Conservation (phyloP, 345 rosid species). For the Erysimum cheiranthoides region DNA sequence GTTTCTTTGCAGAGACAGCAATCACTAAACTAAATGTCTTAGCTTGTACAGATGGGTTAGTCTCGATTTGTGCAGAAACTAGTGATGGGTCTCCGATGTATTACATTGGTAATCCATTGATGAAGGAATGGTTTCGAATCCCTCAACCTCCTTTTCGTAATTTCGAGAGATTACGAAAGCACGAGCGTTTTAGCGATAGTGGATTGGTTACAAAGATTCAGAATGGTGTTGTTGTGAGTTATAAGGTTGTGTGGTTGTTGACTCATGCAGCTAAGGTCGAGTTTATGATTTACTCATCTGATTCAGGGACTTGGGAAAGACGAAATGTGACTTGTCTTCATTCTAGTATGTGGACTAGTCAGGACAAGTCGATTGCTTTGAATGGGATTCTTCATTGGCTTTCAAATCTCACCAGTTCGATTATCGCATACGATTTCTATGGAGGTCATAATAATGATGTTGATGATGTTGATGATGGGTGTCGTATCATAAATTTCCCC, state of each 20-base stretch:
- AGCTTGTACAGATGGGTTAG: slow-evolving; percentile 31
- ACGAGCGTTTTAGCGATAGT: neutral
- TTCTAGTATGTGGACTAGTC: neutral
- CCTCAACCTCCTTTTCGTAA: slow-evolving; percentile 15
- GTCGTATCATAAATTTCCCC: slow-evolving; percentile 10
- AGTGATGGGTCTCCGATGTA: neutral
- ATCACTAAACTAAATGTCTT: slow-evolving; percentile 11
- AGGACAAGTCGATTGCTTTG: slow-evolving; percentile 11
- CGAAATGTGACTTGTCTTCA: neutral
- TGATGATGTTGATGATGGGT: neutral
- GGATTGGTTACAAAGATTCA: slow-evolving; percentile 32
- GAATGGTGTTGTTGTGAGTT: slow-evolving; percentile 14
- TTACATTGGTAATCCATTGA: slow-evolving; percentile 27
- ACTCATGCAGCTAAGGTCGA: neutral
- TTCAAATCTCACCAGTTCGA: neutral
- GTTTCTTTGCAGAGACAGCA: slow-evolving; percentile 19
- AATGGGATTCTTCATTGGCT: slow-evolving; percentile 36
- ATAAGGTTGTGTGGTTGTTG: slow-evolving; percentile 34
- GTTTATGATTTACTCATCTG: slow-evolving; percentile 28
- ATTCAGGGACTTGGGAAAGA: slow-evolving; percentile 8
- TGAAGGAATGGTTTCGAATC: slow-evolving; percentile 25
- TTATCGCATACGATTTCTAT: slow-evolving; percentile 33
- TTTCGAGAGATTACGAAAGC: neutral
- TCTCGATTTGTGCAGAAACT: neutral
- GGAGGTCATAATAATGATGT: neutral